phyloP scores from a whole-genome alignment of 2,329 filamentous ascomycete genomes.

The Nemania sp. region DNA sequence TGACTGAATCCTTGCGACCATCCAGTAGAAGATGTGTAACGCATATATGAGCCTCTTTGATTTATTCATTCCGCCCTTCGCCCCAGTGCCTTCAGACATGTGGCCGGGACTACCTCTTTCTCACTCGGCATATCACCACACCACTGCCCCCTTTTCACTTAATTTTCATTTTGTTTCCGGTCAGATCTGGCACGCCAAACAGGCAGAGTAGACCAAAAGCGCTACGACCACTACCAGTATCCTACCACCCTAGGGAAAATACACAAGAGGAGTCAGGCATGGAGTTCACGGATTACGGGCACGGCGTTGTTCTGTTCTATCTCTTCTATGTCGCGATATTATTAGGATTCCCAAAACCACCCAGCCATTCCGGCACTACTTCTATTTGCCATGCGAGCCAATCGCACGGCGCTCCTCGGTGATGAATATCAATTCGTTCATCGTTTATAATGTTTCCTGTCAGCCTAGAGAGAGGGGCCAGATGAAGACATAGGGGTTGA shows the following conservation, averaged over 20 bases:
- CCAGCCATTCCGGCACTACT: conserved; percentile 14
- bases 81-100: background rate
- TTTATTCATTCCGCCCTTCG: background rate
- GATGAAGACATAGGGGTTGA: background rate
- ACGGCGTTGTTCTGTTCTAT: conserved; percentile 23
- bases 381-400: conserved; percentile 17
- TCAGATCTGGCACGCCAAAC: conserved; percentile 8
- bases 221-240: conserved; percentile 6
- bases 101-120: conserved; percentile 1
- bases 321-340: conserved; percentile 26
- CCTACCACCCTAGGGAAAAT: conserved; percentile 20
- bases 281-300: conserved; percentile 33
- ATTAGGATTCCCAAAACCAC: conserved; percentile 3
- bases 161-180: conserved; percentile 14
- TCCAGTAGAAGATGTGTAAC: conserved; percentile 18
- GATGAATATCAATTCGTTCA: conserved; percentile 18
- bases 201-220: background rate
- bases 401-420: conserved; percentile 1
- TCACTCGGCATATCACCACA: conserved; percentile 8
- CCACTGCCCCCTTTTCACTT: conserved; percentile 15
- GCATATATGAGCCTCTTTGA: conserved; percentile 11
- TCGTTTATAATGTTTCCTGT: conserved; percentile 28
- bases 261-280: conserved; percentile 28
- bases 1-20: conserved; percentile 17
- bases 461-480: conserved; percentile 6